Evolutionary conservation across 2,329 filamentous ascomycete genomes (phyloP), one percentile per base, ranked within the genome.

Genomic region (Microcyclosporella mali): DNA sequence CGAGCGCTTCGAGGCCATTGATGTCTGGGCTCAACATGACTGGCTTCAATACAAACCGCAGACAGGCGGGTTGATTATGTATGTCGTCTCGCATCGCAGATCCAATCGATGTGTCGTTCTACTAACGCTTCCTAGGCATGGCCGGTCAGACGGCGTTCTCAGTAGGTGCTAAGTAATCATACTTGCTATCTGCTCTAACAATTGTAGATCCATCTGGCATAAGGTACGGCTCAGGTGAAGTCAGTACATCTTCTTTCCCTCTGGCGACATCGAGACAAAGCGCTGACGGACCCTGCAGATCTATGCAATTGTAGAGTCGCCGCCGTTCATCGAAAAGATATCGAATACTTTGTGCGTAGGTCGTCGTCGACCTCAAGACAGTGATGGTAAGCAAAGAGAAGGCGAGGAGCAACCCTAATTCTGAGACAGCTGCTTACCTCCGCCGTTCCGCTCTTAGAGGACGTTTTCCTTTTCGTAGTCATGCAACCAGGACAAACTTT

Each of bases 21-120:
- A 63, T 41, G 59, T 69, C 15, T 71, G 63, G 68, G 65, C 67
- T 15, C 70, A 73, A 49, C 68, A 71, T 45, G 70, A 74, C 47
- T 71, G 66, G 61, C 60, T 70, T 14, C 67, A 63, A 38, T 60
- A 58, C 31, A 70, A 71, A 33, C 65, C 66, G 0, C 40, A 41
- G 4, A 73, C 70, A 0, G 57, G 62, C 2, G 69, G 70, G 1
- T 58, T 66, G 19, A 52, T 65, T 11, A 69, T 72, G 47, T 25
- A 25, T 25, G 21, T 25, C 9, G 21, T 9, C n/a, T n/a, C n/a
- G n/a, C n/a, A 25, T 25, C 4, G 4, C 21, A 25, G 21, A 6
- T 25, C 21, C 21, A 6, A 25, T n/a, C n/a, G n/a, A n/a, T n/a
- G n/a, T n/a, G n/a, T n/a, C 21, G 9, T 6, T 25, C 21, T 25